Base-by-base conservation (phyloP, 768 basidiomycete genomes). In the Trametes maxima region DNA sequence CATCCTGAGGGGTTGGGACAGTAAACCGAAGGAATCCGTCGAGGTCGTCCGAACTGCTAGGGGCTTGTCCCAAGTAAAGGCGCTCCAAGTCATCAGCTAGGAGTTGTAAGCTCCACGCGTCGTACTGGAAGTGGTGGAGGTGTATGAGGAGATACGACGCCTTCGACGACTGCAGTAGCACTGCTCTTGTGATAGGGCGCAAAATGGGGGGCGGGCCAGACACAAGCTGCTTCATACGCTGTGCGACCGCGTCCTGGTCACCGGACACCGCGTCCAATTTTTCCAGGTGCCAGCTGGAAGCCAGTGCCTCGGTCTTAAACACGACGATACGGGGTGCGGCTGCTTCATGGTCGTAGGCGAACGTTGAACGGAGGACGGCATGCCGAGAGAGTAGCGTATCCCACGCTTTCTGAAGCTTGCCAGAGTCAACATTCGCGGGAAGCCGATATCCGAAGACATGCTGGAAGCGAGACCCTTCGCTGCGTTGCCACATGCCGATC, bases 71-170 rank as follows among this genome's bases (percentile, higher is more conserved):
- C 5, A 62, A 58, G 64, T 79, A 82, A 16, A 79, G 36, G 5
- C 67, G 63, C 13, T 69, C 64, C n/a, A 82, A 72, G 57, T 81
- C 79, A 52, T 77, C 69, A 1, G 78, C 50, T 13, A 82, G 64
- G 22, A 81, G 69, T 25, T 66, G 72, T 33, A 82, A 68, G 65
- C 79, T 80, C 78, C 78, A 77, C 7, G 79, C 81, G 51, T 82
- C 81, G 64, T 81, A 82, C 68, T 81, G 81, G 69, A 80, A 79
- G 66, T 82, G 81, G 57, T 82, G 79, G 35, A 82, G 69, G n/a
- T 70, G 68, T n/a, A 75, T 52, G 10, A 76, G 49, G 5, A 75
- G 57, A 46, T 69, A 74, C n/a, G 51, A 59, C 10, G 43, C 46
- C 25, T 44, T 47, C 0, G 52, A 48, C 10, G 57, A 65, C 25